Evolutionary conservation across 2,329 filamentous ascomycete species (phyloP), one percentile per base, ranked within the genome.

Genomic region (Claviceps capensis): DNA sequence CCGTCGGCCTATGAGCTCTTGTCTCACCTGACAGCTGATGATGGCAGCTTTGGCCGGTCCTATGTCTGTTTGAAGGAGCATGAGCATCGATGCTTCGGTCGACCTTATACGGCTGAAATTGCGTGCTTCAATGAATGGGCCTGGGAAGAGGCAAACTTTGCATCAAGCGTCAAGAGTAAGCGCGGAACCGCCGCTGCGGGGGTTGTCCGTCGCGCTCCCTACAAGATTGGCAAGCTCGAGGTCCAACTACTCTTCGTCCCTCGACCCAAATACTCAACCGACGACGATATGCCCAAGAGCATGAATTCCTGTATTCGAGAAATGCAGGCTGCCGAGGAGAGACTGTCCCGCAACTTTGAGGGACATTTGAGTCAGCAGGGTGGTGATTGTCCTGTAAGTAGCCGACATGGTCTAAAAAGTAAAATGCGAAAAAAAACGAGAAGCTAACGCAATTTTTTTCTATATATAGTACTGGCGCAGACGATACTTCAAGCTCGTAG

Each of bases 41-140:
- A 97, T 65, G 93, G 93, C 49, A 95, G 88, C 63, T 98, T 98
- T 66, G 93, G 85, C 22, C 85, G 93, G 51, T 85, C 93, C 3
- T 98, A 98, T 60, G 85, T 98, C 17, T 91, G 88, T 61, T 77
- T 98, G 49, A 93, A 91, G 66, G 90, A 95, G 64, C 89, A 96
- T 63, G 93, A 98, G 69, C 75, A 81, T 51, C 78, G 84, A 56
- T 93, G 90, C 63, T 98, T 86, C 61, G 93, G 93, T 38, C 83
- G 93, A 17, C 89, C 88, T 8, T 85, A 91, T 62, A 83, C 83
- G 55, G 88, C 90, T 16, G 90, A 97, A 60, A 82, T 97, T 52
- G 86, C 88, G 17, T 94, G 89, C 69, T 98, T 97, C 78, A 98
- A 98, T 63, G 93, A 98, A 71, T 98, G 93, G 93, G 93, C 93